phyloP scores from a whole-genome alignment of 2,329 filamentous ascomycete species.

The Stagonosporopsis vannaccii region DNA sequence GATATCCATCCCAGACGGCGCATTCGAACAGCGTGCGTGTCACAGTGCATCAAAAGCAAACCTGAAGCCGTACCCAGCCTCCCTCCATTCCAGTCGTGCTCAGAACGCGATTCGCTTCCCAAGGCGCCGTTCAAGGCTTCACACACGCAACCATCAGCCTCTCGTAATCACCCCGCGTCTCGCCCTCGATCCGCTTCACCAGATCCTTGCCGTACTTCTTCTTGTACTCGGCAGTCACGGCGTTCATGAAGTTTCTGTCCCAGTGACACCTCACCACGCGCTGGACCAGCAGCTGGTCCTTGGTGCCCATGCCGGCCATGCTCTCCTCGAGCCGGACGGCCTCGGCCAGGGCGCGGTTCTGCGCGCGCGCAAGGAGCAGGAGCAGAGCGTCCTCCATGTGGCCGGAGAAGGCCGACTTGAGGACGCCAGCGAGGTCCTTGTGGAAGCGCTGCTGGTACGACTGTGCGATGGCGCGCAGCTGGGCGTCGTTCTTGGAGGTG shows the following conservation, averaged over 20 bases:
- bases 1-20: no score
- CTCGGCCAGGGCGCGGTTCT: conserved; percentile 84
- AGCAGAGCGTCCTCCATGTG: conserved; percentile 90
- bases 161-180: conserved; percentile 87
- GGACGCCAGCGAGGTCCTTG: conserved; percentile 72
- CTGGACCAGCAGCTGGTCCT: conserved; percentile 79
- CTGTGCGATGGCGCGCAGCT: conserved; percentile 81
- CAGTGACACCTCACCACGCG: conserved; percentile 85
- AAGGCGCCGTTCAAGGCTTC: no score
- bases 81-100: no score
- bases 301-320: conserved; percentile 88
- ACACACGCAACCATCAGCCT: conserved; percentile 74
- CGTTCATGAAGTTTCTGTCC: conserved; percentile 76
- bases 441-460: conserved; percentile 78
- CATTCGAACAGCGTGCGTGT: no score
- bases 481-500: conserved; percentile 76
- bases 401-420: conserved; percentile 84
- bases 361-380: conserved; percentile 77
- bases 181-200: conserved; percentile 73
- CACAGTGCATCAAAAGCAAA: no score
- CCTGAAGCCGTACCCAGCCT: no score
- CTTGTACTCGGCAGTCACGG: conserved; percentile 80
- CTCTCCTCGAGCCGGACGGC: conserved; percentile 81
- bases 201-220: conserved; percentile 74
- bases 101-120: no score